These are phyloP conservation scores for Salix exigua DNA, from an alignment of 345 rosid species.

Conservation along the genomic window DNA sequence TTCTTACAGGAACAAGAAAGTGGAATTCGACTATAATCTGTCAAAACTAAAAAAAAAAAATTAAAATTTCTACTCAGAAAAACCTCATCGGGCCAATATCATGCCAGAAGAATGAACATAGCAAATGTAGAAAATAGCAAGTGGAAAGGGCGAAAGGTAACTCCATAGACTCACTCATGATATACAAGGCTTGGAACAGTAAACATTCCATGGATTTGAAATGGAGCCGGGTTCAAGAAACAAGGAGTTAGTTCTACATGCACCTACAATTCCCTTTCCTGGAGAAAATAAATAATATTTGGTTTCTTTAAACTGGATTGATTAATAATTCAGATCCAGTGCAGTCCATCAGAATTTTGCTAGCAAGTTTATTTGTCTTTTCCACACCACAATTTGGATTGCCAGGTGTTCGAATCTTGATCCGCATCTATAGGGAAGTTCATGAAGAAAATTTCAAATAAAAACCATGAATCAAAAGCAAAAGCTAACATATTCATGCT, in stretches of 20 bases:
- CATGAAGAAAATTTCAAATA: neutral
- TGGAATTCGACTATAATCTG: neutral
- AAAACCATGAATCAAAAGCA: conserved; percentile 12
- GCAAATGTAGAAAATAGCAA: neutral
- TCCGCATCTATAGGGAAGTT: neutral
- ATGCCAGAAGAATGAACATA: neutral
- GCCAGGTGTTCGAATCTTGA: conserved; percentile 1
- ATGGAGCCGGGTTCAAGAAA: neutral
- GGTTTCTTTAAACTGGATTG: neutral
- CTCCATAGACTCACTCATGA: neutral
- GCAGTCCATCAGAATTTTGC: conserved; percentile 1
- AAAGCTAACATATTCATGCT: conserved; percentile 16
- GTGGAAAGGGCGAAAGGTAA: neutral
- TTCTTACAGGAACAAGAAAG: neutral
- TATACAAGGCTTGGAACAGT: neutral
- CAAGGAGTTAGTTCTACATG: no score
- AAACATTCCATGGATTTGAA: neutral
- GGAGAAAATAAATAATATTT: neutral
- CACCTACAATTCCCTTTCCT: neutral
- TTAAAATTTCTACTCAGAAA: neutral
- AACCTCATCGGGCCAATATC: neutral
- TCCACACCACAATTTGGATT: neutral
- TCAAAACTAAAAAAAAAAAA: neutral
- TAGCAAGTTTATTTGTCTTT: conserved; percentile 2
- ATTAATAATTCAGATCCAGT: neutral